These are phyloP conservation scores for Gossypium raimondii DNA, from an alignment of 345 rosid species.

Conservation along the genomic window DNA sequence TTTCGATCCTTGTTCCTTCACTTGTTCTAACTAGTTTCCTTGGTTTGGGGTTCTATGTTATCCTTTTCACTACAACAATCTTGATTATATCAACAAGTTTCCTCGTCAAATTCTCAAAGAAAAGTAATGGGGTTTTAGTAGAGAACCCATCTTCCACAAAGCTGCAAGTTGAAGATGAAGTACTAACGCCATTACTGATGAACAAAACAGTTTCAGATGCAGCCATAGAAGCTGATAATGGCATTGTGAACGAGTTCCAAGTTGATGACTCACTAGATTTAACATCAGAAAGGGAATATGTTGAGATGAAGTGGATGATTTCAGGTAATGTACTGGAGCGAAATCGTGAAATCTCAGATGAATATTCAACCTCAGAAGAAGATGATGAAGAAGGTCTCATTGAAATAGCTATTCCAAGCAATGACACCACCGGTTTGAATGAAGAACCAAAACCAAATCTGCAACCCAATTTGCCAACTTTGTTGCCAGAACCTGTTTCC, in stretches of 20 bases:
- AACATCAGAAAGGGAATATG: conserved; percentile 27
- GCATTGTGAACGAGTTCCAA: conserved; percentile 20
- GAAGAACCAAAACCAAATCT: conserved; percentile 24
- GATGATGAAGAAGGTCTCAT: conserved; percentile 59
- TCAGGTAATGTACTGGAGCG: conserved; percentile 9
- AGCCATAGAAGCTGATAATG: conserved; percentile 19
- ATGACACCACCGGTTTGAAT: background rate
- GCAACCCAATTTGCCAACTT: conserved; percentile 19
- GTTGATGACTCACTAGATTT: conserved; percentile 27
- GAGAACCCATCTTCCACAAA: background rate
- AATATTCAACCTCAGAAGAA: conserved; percentile 20
- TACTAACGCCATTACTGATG: background rate
- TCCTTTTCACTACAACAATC: conserved; percentile 33
- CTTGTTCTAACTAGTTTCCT: conserved; percentile 27
- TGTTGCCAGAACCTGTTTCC: conserved; percentile 29
- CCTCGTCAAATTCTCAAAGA: conserved; percentile 24
- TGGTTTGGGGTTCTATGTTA: conserved; percentile 22
- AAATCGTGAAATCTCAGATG: conserved; percentile 23
- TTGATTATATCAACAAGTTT: conserved; percentile 37
- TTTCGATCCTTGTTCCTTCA: conserved; percentile 26
- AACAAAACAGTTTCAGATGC: conserved; percentile 16
- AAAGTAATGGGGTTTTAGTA: background rate
- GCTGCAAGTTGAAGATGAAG: conserved; percentile 7
- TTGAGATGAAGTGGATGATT: conserved; percentile 30
- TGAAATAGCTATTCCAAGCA: conserved; percentile 50